phyloP scores from a whole-genome alignment of 176 grass and related monocot species.

The Ensete ventricosum region DNA sequence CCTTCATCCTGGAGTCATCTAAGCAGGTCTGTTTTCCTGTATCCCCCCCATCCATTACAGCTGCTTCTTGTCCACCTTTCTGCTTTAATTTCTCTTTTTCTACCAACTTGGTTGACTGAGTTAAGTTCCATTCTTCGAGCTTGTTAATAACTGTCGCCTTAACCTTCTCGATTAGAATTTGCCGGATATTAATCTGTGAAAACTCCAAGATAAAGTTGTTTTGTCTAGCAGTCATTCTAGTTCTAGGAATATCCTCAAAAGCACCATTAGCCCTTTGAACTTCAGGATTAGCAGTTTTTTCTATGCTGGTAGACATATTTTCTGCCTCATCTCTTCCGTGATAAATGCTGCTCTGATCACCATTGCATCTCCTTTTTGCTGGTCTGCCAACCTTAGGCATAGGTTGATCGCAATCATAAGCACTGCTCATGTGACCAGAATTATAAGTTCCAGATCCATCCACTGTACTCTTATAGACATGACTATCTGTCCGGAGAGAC shows the following conservation, averaged over 20 bases:
- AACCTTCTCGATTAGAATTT: constrained; percentile 62
- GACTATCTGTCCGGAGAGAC: constrained; percentile 4
- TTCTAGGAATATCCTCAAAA: constrained; percentile 37
- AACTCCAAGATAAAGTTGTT: constrained; percentile 50
- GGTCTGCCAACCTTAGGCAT: constrained; percentile 37
- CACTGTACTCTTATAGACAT: constrained; percentile 33
- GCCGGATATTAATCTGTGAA: constrained; percentile 45
- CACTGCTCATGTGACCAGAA: background rate
- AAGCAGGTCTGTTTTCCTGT: constrained; percentile 29
- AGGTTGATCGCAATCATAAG: constrained; percentile 35
- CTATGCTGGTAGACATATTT: constrained; percentile 26
- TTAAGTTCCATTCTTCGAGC: constrained; percentile 41
- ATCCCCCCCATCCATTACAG: constrained; percentile 20
- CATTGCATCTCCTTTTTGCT: constrained; percentile 42
- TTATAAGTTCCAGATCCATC: constrained; percentile 8
- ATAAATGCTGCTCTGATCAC: constrained; percentile 25
- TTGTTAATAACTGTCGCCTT: constrained; percentile 39
- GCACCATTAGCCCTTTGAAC: constrained; percentile 34
- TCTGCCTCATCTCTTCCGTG: constrained; percentile 43
- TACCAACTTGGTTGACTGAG: constrained; percentile 20
- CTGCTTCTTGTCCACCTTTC: constrained; percentile 34
- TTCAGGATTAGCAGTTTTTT: constrained; percentile 31
- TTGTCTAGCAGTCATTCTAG: constrained; percentile 50
- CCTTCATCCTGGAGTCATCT: constrained; percentile 24
- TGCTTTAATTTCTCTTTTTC: constrained; percentile 13